These are phyloP conservation scores for Balamuthia mandrillaris DNA, from an alignment of 208 protist species.

Conservation along the genomic window DNA sequence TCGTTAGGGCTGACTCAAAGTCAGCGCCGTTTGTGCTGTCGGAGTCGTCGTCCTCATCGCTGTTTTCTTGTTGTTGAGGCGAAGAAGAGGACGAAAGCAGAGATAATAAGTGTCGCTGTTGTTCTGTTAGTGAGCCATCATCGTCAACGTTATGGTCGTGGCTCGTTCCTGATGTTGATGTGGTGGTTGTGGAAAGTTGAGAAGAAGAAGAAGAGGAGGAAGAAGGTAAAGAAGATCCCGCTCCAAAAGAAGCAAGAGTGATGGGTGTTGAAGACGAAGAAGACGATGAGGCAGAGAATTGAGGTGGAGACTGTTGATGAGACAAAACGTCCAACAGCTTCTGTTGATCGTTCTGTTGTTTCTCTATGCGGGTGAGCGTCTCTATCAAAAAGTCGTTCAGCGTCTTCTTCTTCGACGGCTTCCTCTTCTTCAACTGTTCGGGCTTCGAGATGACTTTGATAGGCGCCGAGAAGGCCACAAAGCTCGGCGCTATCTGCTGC, in stretches of 20 bases:
- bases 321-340: neutral
- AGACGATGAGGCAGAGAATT: neutral
- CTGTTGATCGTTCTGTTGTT: neutral
- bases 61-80: neutral
- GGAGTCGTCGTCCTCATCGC: neutral
- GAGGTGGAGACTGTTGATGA: neutral
- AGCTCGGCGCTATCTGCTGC: neutral
- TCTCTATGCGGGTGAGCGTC: slow-evolving; percentile 17
- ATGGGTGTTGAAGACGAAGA: neutral
- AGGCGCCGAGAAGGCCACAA: neutral
- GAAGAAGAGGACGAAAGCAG: neutral
- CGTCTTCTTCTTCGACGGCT: slow-evolving; percentile 12
- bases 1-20: neutral
- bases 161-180: neutral
- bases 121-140: no score
- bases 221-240: no score
- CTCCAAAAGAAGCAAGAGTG: neutral
- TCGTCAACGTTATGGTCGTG: neutral
- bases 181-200: neutral
- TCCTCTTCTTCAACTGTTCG: slow-evolving; percentile 26
- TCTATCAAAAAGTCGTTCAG: slow-evolving; percentile 34
- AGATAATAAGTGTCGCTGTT: neutral
- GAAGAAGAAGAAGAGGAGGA: neutral
- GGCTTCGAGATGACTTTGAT: slow-evolving; percentile 44
- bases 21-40: neutral